Evolutionary conservation across 805 yeast genomes (phyloP).

Genomic region (Priceomyces melissophilus): DNA sequence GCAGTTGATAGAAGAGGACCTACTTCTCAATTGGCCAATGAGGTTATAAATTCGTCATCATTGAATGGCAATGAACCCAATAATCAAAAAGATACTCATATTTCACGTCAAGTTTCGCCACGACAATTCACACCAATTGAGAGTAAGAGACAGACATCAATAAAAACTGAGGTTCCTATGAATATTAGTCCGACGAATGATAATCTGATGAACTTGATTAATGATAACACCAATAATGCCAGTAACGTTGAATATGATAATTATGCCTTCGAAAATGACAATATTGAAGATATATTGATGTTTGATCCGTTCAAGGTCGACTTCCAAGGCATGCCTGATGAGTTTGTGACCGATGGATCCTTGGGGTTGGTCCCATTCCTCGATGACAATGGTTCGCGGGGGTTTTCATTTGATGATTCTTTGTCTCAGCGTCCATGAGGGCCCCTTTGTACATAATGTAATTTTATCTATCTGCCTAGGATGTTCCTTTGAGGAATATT

Average conservation of each 20-base stretch:
- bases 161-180: neutral
- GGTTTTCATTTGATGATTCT: neutral
- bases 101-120: no score
- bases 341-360: slow-evolving; percentile 81
- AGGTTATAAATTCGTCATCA: neutral
- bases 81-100: no score
- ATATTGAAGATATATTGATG: slow-evolving; percentile 23
- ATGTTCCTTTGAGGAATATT: no score
- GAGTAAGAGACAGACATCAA: neutral
- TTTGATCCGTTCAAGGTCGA: slow-evolving; percentile 39
- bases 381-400: slow-evolving; percentile 21
- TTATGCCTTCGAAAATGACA: slow-evolving; percentile 9
- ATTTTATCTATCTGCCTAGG: no score
- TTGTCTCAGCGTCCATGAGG: no score
- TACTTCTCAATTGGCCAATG: slow-evolving; percentile 5
- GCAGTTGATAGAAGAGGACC: slow-evolving; percentile 21
- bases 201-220: neutral
- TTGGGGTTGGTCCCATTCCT: slow-evolving; percentile 69
- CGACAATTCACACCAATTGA: neutral
- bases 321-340: slow-evolving; percentile 32
- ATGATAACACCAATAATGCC: neutral
- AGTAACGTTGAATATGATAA: neutral
- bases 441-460: no score
- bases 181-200: neutral
- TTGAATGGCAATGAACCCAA: no score